Evolutionary conservation across 768 basidiomycete species (phyloP).

Genomic region (Amanita phalloides): DNA sequence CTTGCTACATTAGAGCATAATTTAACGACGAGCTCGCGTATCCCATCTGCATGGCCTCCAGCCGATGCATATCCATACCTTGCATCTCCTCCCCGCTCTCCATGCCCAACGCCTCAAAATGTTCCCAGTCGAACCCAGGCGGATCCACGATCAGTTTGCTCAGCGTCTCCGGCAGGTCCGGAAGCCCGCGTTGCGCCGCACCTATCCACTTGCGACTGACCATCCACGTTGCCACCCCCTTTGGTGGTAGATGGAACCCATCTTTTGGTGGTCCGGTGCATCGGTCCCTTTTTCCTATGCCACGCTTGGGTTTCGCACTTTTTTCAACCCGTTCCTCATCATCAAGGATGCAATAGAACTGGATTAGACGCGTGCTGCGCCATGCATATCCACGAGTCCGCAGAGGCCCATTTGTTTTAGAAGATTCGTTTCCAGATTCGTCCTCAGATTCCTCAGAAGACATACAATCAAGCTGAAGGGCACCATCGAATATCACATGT

Average conservation of each 20-base stretch:
- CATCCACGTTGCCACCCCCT: conserved; percentile 65
- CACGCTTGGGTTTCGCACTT: conserved; percentile 41
- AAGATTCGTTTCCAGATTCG: conserved; percentile 24
- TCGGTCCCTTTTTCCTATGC: conserved; percentile 45
- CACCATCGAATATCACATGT: conserved; percentile 58
- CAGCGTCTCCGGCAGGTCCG: conserved; percentile 35
- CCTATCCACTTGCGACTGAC: conserved; percentile 57
- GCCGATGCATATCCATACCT: conserved; percentile 7
- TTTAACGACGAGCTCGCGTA: conserved; percentile 21
- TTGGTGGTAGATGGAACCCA: conserved; percentile 46
- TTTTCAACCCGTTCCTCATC: conserved; percentile 39
- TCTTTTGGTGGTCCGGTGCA: conserved; percentile 45
- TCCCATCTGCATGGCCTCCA: conserved; percentile 11
- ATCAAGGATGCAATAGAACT: conserved; percentile 53
- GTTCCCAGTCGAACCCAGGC: conserved; percentile 38
- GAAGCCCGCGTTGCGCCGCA: conserved; percentile 26
- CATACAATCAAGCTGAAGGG: conserved; percentile 68
- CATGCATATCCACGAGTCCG: conserved; percentile 51
- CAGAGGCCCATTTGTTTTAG: conserved; percentile 26
- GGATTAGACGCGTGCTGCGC: conserved; percentile 56
- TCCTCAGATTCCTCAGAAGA: conserved; percentile 69
- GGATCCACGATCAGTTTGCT: conserved; percentile 34
- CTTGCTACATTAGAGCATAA: conserved; percentile 19
- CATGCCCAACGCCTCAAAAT: conserved; percentile 39
- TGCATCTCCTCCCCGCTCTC: conserved; percentile 37